These are phyloP conservation scores for Colletotrichum eleusines DNA, from an alignment of 2,329 filamentous ascomycete species.

Conservation along the genomic window DNA sequence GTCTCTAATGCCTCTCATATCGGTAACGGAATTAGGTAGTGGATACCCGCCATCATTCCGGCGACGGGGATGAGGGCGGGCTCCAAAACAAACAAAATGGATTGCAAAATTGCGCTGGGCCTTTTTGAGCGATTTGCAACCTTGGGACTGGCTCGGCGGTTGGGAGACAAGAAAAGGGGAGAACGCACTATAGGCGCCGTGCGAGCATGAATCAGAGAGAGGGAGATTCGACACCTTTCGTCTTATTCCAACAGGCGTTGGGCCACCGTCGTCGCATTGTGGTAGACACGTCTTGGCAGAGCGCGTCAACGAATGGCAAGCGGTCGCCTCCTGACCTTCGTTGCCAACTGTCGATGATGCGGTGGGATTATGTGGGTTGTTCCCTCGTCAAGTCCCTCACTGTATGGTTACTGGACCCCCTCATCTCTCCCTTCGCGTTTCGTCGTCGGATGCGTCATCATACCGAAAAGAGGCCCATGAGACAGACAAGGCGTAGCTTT, in stretches of 20 bases:
- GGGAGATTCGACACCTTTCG: slow-evolving; percentile 5
- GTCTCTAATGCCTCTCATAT: slow-evolving; percentile 34
- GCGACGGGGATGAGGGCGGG: slow-evolving; percentile 1
- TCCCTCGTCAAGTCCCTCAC: background rate
- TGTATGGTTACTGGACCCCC: background rate
- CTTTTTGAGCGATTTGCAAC: slow-evolving; percentile 6
- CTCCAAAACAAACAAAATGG: slow-evolving; percentile 34
- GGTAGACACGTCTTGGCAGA: slow-evolving; percentile 12
- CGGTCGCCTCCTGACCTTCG: slow-evolving; percentile 19
- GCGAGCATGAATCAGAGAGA: slow-evolving; percentile 21
- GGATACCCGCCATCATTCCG: slow-evolving; percentile 37
- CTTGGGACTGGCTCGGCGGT: background rate
- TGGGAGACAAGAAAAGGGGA: background rate
- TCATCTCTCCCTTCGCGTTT: background rate
- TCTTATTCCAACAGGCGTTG: slow-evolving; percentile 17
- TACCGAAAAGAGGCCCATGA: background rate
- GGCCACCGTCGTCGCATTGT: slow-evolving; percentile 30
- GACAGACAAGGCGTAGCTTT: background rate
- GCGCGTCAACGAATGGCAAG: slow-evolving; percentile 26
- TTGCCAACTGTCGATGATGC: slow-evolving; percentile 2
- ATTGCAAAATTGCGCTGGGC: slow-evolving; percentile 30
- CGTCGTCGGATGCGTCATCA: background rate
- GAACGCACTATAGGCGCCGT: slow-evolving; percentile 4
- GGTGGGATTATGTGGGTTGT: background rate
- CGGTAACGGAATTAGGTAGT: slow-evolving; percentile 37